These are phyloP conservation scores for Penicillium subrubescens DNA, from an alignment of 495 filamentous ascomycete species.

Conservation along the genomic window DNA sequence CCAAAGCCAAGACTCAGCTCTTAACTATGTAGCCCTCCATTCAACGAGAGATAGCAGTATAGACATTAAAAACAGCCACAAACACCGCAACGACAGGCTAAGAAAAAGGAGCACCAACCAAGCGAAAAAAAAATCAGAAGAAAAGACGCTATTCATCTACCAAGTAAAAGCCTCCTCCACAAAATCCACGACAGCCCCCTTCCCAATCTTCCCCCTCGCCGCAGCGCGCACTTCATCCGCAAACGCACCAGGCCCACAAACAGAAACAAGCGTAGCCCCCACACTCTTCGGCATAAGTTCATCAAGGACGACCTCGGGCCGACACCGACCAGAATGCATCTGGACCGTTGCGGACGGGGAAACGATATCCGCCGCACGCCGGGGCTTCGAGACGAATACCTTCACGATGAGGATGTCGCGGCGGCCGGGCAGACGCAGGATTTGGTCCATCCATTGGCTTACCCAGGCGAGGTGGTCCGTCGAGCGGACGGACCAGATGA, in stretches of 20 bases:
- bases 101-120: conserved; percentile 8
- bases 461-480: conserved; percentile 94
- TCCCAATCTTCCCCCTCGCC: conserved; percentile 64
- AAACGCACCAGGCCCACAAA: conserved; percentile 88
- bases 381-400: conserved; percentile 87
- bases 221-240: conserved; percentile 83
- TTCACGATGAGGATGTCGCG: conserved; percentile 81
- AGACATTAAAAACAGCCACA: conserved; percentile 10
- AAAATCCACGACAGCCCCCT: conserved; percentile 76
- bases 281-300: conserved; percentile 75
- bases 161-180: conserved; percentile 94
- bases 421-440: conserved; percentile 79
- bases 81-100: conserved; percentile 15
- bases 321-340: conserved; percentile 79
- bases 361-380: conserved; percentile 62
- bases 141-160: conserved; percentile 39
- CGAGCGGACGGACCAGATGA: conserved; percentile 89
- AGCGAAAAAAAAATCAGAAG: not conserved
- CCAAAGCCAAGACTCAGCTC: too few species aligned
- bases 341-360: conserved; percentile 80
- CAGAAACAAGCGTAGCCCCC: conserved; percentile 81
- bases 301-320: conserved; percentile 63
- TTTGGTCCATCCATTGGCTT: conserved; percentile 91
- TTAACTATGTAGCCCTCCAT: not conserved
- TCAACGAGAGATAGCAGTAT: not conserved